A percentile compares a stretch with the other conserved stretches of the same genome.
Conservation (phyloP, 2,329 filamentous ascomycete genomes). For the Xylariaceae sp. region DNA sequence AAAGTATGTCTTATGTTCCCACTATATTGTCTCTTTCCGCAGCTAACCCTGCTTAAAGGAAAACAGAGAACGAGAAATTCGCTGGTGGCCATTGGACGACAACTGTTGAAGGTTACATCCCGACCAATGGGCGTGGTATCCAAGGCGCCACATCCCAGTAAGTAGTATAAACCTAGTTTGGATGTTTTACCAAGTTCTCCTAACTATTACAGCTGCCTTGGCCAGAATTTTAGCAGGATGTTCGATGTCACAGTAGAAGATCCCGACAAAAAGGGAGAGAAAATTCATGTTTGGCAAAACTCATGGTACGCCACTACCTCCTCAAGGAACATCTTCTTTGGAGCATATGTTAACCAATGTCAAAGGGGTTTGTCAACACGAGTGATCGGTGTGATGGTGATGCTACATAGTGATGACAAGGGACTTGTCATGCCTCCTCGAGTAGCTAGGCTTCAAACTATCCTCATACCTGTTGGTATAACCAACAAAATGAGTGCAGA, state of each 20-base stretch:
- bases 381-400: constrained; percentile 97
- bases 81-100: constrained; percentile 96
- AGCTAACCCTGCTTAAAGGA: constrained; percentile 46
- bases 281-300: constrained; percentile 95
- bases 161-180: constrained; percentile 36
- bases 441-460: constrained; percentile 82
- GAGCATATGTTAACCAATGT: not conserved
- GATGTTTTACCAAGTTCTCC: not conserved
- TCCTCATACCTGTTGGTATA: constrained; percentile 91
- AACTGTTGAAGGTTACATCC: constrained; percentile 96
- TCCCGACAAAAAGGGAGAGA: constrained; percentile 77
- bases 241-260: constrained; percentile 98
- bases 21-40: not conserved
- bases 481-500: constrained; percentile 86
- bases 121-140: constrained; percentile 92
- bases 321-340: not conserved
- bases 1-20: constrained; percentile 37
- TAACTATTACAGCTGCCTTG: constrained; percentile 56
- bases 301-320: constrained; percentile 63
- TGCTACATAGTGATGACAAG: constrained; percentile 96
- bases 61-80: constrained; percentile 99
- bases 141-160: constrained; percentile 94
- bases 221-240: constrained; percentile 99
- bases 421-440: constrained; percentile 92
- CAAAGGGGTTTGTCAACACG: constrained; percentile 86